phyloP scores from a whole-genome alignment of 805 yeast species.

The Phaffomyces antillensis region DNA sequence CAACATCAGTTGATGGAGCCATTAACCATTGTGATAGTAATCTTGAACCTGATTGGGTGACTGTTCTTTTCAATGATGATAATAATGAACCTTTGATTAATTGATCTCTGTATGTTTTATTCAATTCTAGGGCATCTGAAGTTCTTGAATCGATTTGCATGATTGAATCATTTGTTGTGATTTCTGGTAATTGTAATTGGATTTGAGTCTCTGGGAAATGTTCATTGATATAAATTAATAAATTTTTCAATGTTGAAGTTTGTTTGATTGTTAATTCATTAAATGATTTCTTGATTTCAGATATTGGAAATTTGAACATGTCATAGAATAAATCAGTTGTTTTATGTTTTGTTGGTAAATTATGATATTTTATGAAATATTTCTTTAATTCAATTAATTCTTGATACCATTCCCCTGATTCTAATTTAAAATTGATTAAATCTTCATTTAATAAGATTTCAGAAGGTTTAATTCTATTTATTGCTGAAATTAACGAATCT shows the following conservation, averaged over 20 bases:
- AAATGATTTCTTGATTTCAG: conserved; percentile 18
- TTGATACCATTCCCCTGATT: conserved; percentile 46
- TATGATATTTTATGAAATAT: conserved; percentile 49
- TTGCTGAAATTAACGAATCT: conserved; percentile 57
- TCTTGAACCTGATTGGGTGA: conserved; percentile 76
- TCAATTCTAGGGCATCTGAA: conserved; percentile 66
- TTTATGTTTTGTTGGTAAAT: conserved; percentile 33
- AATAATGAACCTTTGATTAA: conserved; percentile 63
- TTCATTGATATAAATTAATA: conserved; percentile 62
- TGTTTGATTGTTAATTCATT: conserved; percentile 38
- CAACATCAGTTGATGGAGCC: conserved; percentile 61
- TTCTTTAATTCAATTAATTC: conserved; percentile 51
- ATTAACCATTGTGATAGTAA: conserved; percentile 75
- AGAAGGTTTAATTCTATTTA: conserved; percentile 72
- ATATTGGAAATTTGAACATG: conserved; percentile 32
- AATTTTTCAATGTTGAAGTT: conserved; percentile 51
- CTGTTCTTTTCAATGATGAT: conserved; percentile 64
- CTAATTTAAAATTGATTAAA: conserved; percentile 31
- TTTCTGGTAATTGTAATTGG: conserved; percentile 60
- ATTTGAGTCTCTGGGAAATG: conserved; percentile 65
- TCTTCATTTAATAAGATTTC: conserved; percentile 61
- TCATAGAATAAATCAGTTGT: conserved; percentile 30
- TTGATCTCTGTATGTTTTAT: conserved; percentile 48
- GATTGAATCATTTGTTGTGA: conserved; percentile 41
- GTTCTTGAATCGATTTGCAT: conserved; percentile 82